A percentile compares a stretch with the other conserved stretches of the same genome.
Conservation (phyloP, 148 eudicot species). For the Mesembryanthemum crystallinum region DNA sequence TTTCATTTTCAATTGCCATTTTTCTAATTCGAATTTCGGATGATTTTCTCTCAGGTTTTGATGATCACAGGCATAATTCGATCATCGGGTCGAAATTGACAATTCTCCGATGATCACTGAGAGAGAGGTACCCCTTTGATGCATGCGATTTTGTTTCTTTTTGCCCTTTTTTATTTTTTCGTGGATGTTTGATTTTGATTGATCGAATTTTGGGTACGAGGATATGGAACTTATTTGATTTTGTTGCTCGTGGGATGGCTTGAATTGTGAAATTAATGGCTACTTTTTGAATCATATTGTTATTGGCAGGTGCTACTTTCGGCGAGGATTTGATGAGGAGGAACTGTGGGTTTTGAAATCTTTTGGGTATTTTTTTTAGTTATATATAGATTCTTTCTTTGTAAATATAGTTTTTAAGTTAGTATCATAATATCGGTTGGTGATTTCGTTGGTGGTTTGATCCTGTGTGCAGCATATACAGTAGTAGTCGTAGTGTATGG, state of each 20-base stretch:
- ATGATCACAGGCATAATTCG: background rate
- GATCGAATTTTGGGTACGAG: background rate
- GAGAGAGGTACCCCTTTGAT: background rate
- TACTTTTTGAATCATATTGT: background rate
- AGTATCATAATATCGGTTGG: constrained; percentile 12
- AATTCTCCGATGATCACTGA: background rate
- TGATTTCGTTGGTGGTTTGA: constrained; percentile 11
- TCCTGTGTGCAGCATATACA: constrained; percentile 6
- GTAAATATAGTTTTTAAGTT: constrained; percentile 14
- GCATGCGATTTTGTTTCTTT: background rate
- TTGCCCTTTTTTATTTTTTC: background rate
- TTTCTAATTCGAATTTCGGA: constrained; percentile 16
- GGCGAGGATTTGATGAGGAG: background rate
- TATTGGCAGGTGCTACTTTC: background rate
- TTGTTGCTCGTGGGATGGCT: background rate
- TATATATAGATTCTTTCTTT: background rate
- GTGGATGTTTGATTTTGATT: background rate
- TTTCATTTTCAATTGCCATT: background rate
- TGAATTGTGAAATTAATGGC: background rate
- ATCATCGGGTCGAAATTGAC: background rate
- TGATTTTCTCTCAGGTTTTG: no score
- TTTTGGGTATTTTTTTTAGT: background rate
- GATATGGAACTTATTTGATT: background rate
- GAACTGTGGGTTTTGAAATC: background rate
- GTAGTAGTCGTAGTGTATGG: background rate